phyloP scores from a whole-genome alignment of 1,139 yeast genomes.

The Scheffersomyces stambukii region DNA sequence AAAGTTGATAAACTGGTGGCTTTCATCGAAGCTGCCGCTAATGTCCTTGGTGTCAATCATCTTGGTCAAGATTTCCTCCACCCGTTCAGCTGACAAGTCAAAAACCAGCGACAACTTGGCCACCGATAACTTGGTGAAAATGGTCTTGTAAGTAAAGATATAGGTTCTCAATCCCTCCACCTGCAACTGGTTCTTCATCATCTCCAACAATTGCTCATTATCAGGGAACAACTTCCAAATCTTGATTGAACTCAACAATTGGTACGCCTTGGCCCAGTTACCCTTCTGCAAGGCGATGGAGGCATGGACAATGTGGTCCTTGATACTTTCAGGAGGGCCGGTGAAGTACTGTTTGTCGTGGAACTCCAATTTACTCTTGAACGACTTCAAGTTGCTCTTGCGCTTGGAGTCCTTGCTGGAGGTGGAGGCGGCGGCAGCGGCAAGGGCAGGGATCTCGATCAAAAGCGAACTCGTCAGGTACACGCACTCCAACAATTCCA shows the following conservation, averaged over 20 bases:
- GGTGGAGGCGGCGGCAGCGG: slow-evolving; percentile 42
- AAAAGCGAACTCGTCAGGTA: slow-evolving; percentile 87
- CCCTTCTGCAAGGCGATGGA: slow-evolving; percentile 87
- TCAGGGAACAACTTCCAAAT: slow-evolving; percentile 86
- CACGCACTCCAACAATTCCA: slow-evolving; percentile 91
- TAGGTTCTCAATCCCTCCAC: slow-evolving; percentile 88
- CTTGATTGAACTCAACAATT: slow-evolving; percentile 70
- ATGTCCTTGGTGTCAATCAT: slow-evolving; percentile 78
- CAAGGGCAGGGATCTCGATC: slow-evolving; percentile 86
- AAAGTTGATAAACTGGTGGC: slow-evolving; percentile 55
- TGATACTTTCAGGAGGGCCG: slow-evolving; percentile 96
- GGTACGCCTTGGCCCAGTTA: slow-evolving; percentile 79
- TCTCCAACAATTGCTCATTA: slow-evolving; percentile 56
- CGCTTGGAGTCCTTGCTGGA: slow-evolving; percentile 48
- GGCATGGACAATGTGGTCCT: slow-evolving; percentile 92
- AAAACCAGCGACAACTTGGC: slow-evolving; percentile 62
- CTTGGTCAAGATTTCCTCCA: slow-evolving; percentile 62
- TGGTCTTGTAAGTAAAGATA: slow-evolving; percentile 76
- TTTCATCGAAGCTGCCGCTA: slow-evolving; percentile 54
- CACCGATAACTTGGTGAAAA: slow-evolving; percentile 73
- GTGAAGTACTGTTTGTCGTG: slow-evolving; percentile 93
- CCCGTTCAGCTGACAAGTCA: slow-evolving; percentile 53
- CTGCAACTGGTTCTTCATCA: slow-evolving; percentile 77
- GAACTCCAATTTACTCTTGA: slow-evolving; percentile 88
- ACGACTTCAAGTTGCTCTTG: slow-evolving; percentile 67